A percentile compares a stretch with the other conserved stretches of the same genome.
Conservation (phyloP, 148 eudicot species). For the Nepenthes gracilis region DNA sequence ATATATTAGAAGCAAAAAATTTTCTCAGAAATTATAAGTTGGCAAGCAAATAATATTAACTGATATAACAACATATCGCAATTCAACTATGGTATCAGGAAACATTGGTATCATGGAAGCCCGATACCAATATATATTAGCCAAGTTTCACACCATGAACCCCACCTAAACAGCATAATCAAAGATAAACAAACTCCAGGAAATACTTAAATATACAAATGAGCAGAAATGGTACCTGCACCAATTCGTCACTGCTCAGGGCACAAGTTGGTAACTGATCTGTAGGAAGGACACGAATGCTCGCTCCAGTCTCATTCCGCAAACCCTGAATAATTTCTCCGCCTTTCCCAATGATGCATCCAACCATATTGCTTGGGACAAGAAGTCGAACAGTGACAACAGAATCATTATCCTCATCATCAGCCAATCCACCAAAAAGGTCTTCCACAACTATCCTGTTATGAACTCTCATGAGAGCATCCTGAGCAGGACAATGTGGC, state of each 20-base stretch:
- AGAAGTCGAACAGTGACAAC: constrained; percentile 57
- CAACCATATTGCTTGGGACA: constrained; percentile 63
- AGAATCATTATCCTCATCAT: constrained; percentile 18
- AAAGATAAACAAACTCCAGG: too few relatives aligned
- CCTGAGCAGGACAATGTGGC: constrained; percentile 63
- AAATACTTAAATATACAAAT: too few relatives aligned
- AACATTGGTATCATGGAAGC: too few relatives aligned
- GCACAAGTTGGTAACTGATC: constrained; percentile 75
- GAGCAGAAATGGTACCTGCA: constrained; percentile 38
- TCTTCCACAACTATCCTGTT: constrained; percentile 61
- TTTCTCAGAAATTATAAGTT: too few relatives aligned
- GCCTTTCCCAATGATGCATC: constrained; percentile 66
- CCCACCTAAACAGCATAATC: too few relatives aligned
- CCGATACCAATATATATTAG: too few relatives aligned
- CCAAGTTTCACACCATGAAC: too few relatives aligned
- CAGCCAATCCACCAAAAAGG: constrained; percentile 29
- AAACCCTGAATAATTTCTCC: constrained; percentile 72
- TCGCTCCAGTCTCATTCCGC: constrained; percentile 70
- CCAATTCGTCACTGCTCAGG: constrained; percentile 49
- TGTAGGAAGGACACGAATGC: constrained; percentile 60
- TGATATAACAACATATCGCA: too few relatives aligned
- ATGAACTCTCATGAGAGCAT: constrained; percentile 70
- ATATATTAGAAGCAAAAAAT: too few relatives aligned
- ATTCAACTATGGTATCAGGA: too few relatives aligned
- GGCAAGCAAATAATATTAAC: too few relatives aligned